phyloP scores from a whole-genome alignment of 2,329 filamentous ascomycete species.

The Epichloe coenophiala region DNA sequence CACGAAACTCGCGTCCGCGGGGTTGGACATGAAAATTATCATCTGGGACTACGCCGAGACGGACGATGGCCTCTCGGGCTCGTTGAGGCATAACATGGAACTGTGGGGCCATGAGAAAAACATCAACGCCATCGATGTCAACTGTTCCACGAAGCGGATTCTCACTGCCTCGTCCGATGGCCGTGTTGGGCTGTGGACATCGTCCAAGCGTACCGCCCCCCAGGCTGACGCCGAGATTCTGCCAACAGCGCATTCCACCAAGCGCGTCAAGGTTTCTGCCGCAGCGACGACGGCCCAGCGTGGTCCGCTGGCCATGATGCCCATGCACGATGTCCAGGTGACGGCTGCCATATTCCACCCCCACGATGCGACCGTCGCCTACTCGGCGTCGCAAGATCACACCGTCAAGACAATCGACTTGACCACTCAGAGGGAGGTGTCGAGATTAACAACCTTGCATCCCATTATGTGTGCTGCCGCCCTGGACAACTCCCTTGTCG shows the following conservation, averaged over 20 bases:
- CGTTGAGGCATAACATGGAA: constrained; percentile 61
- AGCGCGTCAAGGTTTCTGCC: constrained; percentile 56
- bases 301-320: constrained; percentile 63
- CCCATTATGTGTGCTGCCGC: constrained; percentile 68
- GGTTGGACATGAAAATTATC: constrained; percentile 72
- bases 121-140: constrained; percentile 62
- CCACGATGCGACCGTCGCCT: constrained; percentile 73
- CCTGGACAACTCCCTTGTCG: constrained; percentile 49
- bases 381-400: constrained; percentile 86
- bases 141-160: constrained; percentile 60
- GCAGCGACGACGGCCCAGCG: constrained; percentile 46
- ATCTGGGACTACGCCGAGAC: constrained; percentile 78
- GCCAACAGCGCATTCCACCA: constrained; percentile 52
- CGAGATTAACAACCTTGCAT: constrained; percentile 71
- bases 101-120: constrained; percentile 69
- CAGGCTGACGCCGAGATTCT: constrained; percentile 57
- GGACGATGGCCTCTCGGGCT: constrained; percentile 43
- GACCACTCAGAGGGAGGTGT: constrained; percentile 64
- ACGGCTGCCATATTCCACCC: constrained; percentile 77
- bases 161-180: constrained; percentile 79
- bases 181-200: constrained; percentile 77
- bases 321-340: constrained; percentile 59
- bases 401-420: constrained; percentile 84
- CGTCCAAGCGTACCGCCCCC: constrained; percentile 58
- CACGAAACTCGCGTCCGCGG: constrained; percentile 66